These are phyloP conservation scores for Naganishia vaughanmartiniae DNA, from an alignment of 768 basidiomycete species.

Conservation along the genomic window DNA sequence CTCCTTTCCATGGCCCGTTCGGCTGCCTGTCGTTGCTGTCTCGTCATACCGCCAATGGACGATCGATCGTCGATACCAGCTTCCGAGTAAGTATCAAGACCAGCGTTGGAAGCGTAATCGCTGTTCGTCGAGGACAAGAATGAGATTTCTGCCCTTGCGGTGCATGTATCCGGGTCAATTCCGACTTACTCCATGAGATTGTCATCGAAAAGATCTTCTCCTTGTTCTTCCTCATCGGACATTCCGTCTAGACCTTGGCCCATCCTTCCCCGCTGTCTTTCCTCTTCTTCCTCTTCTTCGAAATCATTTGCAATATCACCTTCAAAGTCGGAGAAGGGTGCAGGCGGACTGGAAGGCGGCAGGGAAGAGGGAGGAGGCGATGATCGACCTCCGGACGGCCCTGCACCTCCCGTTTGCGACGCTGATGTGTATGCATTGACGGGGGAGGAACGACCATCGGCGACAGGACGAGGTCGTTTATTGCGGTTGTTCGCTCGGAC, in stretches of 20 bases:
- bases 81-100: slow-evolving; percentile 82
- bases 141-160: slow-evolving; percentile 1
- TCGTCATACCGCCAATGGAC: slow-evolving; percentile 45
- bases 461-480: slow-evolving; percentile 44
- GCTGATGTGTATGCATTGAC: neutral
- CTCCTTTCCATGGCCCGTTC: slow-evolving; percentile 84
- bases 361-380: slow-evolving; percentile 63
- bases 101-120: slow-evolving; percentile 80
- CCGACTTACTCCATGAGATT: slow-evolving; percentile 66
- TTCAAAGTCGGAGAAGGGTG: slow-evolving; percentile 81
- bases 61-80: slow-evolving; percentile 73
- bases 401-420: slow-evolving; percentile 16
- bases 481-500: slow-evolving; percentile 43
- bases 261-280: slow-evolving; percentile 44
- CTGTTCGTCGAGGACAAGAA: slow-evolving; percentile 36
- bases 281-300: slow-evolving; percentile 46
- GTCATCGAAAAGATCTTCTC: slow-evolving; percentile 91
- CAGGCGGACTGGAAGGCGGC: slow-evolving; percentile 79
- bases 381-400: slow-evolving; percentile 43
- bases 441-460: slow-evolving; percentile 26
- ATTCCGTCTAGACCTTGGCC: slow-evolving; percentile 56
- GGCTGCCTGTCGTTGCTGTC: slow-evolving; percentile 61
- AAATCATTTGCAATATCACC: slow-evolving; percentile 67
- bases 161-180: slow-evolving; percentile 40
- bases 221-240: slow-evolving; percentile 71